Evolutionary conservation across 2,329 filamentous ascomycete genomes (phyloP).

Genomic region (Ophiocordyceps robertsii): DNA sequence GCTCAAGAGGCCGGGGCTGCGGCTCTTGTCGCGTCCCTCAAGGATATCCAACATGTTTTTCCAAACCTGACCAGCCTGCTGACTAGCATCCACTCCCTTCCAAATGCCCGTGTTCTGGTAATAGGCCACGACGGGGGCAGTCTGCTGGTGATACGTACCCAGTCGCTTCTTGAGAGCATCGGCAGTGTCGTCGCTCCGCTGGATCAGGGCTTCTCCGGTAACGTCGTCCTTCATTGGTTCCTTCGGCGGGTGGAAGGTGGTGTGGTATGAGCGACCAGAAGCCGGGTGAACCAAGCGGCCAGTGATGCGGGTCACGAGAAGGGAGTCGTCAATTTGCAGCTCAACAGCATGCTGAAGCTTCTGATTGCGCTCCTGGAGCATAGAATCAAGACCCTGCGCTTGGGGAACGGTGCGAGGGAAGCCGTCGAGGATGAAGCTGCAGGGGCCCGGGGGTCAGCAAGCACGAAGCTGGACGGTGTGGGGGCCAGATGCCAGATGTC

Average conservation of each 20-base stretch:
- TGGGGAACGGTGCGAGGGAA: conserved; percentile 96
- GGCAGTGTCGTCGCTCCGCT: conserved; percentile 94
- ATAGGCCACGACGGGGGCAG: conserved; percentile 81
- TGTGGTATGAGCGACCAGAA: conserved; percentile 94
- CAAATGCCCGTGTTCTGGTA: conserved; percentile 98
- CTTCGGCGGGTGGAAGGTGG: conserved; percentile 97
- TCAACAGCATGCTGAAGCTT: conserved; percentile 90
- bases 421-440: conserved; percentile 93
- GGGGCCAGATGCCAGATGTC: neutral
- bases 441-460: neutral
- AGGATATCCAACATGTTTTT: conserved; percentile 82
- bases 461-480: conserved; percentile 4
- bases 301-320: conserved; percentile 91
- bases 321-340: conserved; percentile 88
- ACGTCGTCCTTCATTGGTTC: conserved; percentile 87
- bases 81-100: conserved; percentile 87
- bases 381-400: conserved; percentile 85
- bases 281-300: conserved; percentile 92
- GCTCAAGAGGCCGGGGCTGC: conserved; percentile 27
- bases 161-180: conserved; percentile 93
- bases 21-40: conserved; percentile 37
- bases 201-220: conserved; percentile 90
- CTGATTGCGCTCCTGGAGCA: conserved; percentile 68
- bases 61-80: conserved; percentile 94
- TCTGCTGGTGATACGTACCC: conserved; percentile 87